Conservation (phyloP, 2,329 filamentous ascomycete species). For the Thielaviopsis musarum region DNA sequence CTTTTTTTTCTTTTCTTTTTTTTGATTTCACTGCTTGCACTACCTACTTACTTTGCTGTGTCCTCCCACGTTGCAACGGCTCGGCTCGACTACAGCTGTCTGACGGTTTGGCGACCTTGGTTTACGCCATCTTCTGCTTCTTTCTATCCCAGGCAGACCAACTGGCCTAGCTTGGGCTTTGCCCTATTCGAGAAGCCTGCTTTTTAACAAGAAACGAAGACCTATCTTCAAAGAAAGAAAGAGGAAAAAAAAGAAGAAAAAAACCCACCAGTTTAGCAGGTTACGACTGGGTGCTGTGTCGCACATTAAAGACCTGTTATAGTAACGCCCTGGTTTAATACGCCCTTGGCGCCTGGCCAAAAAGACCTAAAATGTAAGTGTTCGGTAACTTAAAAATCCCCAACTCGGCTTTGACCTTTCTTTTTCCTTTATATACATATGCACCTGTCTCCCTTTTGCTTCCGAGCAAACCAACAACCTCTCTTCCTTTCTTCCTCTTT, state of each 20-base stretch:
- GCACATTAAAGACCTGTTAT: neutral
- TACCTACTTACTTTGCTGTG: neutral
- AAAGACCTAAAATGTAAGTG: constrained; percentile 12
- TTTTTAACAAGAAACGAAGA: neutral
- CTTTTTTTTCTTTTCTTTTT: no score
- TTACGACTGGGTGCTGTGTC: neutral
- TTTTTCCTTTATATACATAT: constrained; percentile 1
- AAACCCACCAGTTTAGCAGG: neutral
- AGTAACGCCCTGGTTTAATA: neutral
- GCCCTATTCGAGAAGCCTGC: neutral
- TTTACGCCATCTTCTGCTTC: no score
- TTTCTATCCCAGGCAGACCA: no score
- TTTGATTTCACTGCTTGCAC: neutral
- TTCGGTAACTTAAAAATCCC: constrained; percentile 4
- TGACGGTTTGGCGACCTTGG: neutral
- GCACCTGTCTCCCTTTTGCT: neutral
- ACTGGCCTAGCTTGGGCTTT: neutral
- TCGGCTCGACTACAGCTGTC: neutral
- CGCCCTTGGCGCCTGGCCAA: constrained; percentile 10
- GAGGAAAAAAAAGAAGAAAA: neutral
- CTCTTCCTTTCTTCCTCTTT: constrained; percentile 1
- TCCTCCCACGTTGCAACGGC: neutral
- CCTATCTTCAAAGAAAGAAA: neutral
- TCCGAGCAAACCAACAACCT: neutral
- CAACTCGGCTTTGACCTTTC: constrained; percentile 2